Evolutionary conservation across 177 flowering plant species (phyloP).

Genomic region (Vitis hybrid): DNA sequence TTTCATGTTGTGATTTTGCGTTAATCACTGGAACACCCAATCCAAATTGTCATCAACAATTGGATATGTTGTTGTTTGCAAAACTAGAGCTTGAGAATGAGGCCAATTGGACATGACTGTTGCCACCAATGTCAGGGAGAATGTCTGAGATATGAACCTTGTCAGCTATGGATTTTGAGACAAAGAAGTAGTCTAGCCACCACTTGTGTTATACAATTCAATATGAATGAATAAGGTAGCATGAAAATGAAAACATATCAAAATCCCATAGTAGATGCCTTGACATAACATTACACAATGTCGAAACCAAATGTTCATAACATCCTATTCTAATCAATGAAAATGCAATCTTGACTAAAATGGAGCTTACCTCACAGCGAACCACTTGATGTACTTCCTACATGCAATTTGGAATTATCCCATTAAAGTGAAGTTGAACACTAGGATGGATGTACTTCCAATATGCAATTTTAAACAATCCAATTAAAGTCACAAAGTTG

Average conservation of each 20-base stretch:
- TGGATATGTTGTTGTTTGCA: neutral
- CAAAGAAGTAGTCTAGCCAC: slow-evolving; percentile 95
- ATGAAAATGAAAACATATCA: neutral
- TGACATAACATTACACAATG: neutral
- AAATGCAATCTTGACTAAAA: no score
- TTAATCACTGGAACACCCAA: neutral
- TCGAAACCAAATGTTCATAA: neutral
- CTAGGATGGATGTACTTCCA: no score
- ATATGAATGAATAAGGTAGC: neutral
- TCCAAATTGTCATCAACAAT: neutral
- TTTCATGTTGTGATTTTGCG: no score
- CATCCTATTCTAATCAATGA: neutral
- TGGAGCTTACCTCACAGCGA: no score
- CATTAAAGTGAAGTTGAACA: no score
- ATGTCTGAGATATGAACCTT: slow-evolving; percentile 92
- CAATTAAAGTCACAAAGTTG: no score
- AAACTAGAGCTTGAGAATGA: slow-evolving; percentile 48
- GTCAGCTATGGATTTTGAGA: slow-evolving; percentile 76
- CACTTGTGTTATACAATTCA: slow-evolving; percentile 56
- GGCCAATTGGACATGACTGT: slow-evolving; percentile 95
- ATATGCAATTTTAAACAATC: no score
- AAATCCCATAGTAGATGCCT: neutral
- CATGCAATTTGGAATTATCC: no score
- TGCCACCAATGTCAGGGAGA: slow-evolving; percentile 78
- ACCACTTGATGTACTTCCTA: no score